Evolutionary conservation across 768 basidiomycete species (phyloP).

Genomic region (Pleurotus djamor): DNA sequence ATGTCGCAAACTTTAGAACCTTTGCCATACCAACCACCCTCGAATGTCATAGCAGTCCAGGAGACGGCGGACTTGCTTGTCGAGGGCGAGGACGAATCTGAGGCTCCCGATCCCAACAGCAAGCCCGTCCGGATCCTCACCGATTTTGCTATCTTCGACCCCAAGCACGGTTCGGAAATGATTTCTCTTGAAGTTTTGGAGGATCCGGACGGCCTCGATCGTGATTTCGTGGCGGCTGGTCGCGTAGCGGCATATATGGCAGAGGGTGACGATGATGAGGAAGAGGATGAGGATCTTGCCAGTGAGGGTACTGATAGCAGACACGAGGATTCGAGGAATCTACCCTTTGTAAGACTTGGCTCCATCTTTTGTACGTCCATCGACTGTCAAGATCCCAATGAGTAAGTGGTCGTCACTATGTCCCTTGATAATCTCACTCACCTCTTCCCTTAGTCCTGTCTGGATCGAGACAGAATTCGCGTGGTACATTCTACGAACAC

Average conservation of each 20-base stretch:
- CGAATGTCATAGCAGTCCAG: slow-evolving; percentile 16
- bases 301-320: no score
- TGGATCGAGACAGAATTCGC: slow-evolving; percentile 65
- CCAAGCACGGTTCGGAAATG: slow-evolving; percentile 38
- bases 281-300: slow-evolving; percentile 49
- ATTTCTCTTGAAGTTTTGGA: slow-evolving; percentile 48
- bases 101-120: slow-evolving; percentile 26
- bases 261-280: slow-evolving; percentile 57
- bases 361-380: slow-evolving; percentile 46
- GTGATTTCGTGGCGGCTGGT: slow-evolving; percentile 55
- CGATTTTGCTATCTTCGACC: slow-evolving; percentile 63
- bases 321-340: no score
- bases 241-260: slow-evolving; percentile 41
- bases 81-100: slow-evolving; percentile 38
- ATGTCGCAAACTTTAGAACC: neutral
- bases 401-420: slow-evolving; percentile 37
- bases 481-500: slow-evolving; percentile 55
- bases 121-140: slow-evolving; percentile 60
- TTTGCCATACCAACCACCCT: neutral
- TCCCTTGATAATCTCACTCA: neutral
- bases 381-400: slow-evolving; percentile 45
- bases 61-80: slow-evolving; percentile 36
- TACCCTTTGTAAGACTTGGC: slow-evolving; percentile 43
- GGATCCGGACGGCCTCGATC: slow-evolving; percentile 33
- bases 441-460: slow-evolving; percentile 44